A percentile compares a stretch with the other conserved stretches of the same genome.
Conservation (phyloP, 768 basidiomycete genomes). For the Tricholomella constricta region DNA sequence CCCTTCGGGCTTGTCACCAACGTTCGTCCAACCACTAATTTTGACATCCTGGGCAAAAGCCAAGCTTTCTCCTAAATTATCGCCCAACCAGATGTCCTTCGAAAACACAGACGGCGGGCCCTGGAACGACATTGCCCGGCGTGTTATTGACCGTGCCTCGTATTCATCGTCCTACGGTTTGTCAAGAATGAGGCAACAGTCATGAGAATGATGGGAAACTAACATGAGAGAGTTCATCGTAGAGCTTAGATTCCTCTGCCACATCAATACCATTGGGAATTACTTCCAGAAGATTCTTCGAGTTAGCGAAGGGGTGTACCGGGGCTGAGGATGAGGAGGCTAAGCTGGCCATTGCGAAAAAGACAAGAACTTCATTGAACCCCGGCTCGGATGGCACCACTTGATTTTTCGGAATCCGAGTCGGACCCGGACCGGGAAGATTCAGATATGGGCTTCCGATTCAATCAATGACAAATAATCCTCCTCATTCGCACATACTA, state of each 20-base stretch:
- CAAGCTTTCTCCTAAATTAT: constrained; percentile 53
- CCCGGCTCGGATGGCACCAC: neutral
- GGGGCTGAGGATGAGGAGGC: constrained; percentile 13
- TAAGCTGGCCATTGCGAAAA: constrained; percentile 4
- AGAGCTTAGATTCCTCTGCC: constrained; percentile 66
- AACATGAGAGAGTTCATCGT: constrained; percentile 58
- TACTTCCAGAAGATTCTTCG: constrained; percentile 51
- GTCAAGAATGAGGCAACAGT: neutral
- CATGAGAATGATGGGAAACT: neutral
- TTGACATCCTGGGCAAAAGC: constrained; percentile 67
- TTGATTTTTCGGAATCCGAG: neutral
- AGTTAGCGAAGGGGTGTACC: constrained; percentile 47
- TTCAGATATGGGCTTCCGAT: neutral
- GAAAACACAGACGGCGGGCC: constrained; percentile 60
- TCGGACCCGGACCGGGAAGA: neutral
- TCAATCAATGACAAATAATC: neutral
- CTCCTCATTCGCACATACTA: neutral
- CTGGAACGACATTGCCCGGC: constrained; percentile 29
- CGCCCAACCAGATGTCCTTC: constrained; percentile 69
- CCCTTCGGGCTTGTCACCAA: constrained; percentile 63
- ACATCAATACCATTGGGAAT: constrained; percentile 62
- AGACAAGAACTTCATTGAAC: neutral
- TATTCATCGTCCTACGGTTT: constrained; percentile 19
- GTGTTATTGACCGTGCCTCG: constrained; percentile 13
- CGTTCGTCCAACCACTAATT: constrained; percentile 71